Evolutionary conservation across 2,329 filamentous ascomycete genomes (phyloP).

Genomic region (Penicillium sp.): DNA sequence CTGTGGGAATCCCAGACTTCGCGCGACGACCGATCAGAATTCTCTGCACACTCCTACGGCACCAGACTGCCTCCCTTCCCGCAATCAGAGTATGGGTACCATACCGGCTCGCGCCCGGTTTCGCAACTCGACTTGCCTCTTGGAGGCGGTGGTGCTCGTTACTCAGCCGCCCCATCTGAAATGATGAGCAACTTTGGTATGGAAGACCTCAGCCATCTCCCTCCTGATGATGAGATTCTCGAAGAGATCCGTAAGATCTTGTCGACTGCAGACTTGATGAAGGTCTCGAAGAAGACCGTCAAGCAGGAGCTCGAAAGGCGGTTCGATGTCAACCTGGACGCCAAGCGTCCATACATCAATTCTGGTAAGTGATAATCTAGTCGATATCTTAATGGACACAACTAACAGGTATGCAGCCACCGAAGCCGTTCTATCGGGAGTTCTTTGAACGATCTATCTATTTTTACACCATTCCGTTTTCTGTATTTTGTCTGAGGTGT

Average conservation of each 20-base stretch:
- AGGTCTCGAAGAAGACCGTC: conserved; percentile 96
- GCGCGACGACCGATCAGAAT: conserved; percentile 76
- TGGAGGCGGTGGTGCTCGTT: conserved; percentile 61
- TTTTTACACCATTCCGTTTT: background rate
- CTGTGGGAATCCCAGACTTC: conserved; percentile 96
- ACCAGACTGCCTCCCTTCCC: conserved; percentile 70
- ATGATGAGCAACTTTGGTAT: conserved; percentile 72
- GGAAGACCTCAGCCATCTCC: conserved; percentile 71
- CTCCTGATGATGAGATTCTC: conserved; percentile 83
- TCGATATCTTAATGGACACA: background rate
- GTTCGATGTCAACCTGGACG: conserved; percentile 82
- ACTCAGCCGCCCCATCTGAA: conserved; percentile 79
- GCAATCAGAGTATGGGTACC: conserved; percentile 70
- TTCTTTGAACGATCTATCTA: conserved; percentile 54
- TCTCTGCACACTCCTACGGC: conserved; percentile 91
- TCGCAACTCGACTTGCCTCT: conserved; percentile 56
- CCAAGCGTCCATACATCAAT: conserved; percentile 90
- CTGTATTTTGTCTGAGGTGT: background rate
- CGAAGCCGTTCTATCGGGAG: conserved; percentile 74
- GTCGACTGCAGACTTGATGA: conserved; percentile 91
- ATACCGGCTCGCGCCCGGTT: conserved; percentile 58
- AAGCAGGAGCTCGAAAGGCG: conserved; percentile 89
- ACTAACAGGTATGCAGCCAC: conserved; percentile 57
- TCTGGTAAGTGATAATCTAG: conserved; percentile 64
- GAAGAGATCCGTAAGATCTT: conserved; percentile 95